These are phyloP conservation scores for Colletotrichum graminicola DNA, from an alignment of 2,329 filamentous ascomycete genomes.

Conservation along the genomic window DNA sequence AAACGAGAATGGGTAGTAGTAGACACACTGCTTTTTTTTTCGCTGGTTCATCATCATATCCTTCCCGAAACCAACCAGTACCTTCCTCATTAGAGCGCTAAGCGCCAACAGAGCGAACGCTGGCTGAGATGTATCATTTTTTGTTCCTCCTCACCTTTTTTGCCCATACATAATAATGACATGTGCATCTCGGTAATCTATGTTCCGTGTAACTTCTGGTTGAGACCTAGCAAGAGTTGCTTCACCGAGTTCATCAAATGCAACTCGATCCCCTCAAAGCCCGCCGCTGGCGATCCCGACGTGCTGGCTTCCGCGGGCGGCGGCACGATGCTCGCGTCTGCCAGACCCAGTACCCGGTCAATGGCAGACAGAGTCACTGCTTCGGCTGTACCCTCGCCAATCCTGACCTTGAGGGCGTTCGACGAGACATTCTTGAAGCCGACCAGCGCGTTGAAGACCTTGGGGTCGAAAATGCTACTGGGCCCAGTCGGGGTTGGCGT, in stretches of 20 bases:
- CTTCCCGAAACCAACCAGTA: conserved; percentile 10
- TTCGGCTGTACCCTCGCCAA: conserved; percentile 59
- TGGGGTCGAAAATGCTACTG: conserved; percentile 50
- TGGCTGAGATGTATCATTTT: conserved; percentile 10
- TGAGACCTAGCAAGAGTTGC: conserved; percentile 55
- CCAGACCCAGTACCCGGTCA: conserved; percentile 63
- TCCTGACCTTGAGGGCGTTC: conserved; percentile 55
- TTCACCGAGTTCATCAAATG: conserved; percentile 57
- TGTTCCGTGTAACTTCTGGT: conserved; percentile 51
- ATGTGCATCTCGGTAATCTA: neutral
- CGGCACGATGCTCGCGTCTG: conserved; percentile 57
- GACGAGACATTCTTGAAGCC: conserved; percentile 62
- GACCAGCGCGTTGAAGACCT: conserved; percentile 56
- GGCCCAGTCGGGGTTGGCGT: conserved; percentile 43
- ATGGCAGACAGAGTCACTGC: conserved; percentile 63
- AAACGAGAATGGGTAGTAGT: conserved; percentile 20
- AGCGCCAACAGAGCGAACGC: neutral
- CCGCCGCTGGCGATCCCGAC: conserved; percentile 38
- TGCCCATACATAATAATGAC: neutral
- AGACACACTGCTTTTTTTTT: conserved; percentile 12
- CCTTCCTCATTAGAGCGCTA: neutral
- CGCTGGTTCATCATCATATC: conserved; percentile 41
- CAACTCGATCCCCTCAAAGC: conserved; percentile 56
- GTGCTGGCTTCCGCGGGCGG: conserved; percentile 43
- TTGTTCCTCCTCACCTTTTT: neutral